A percentile compares a stretch with the other conserved stretches of the same genome.
Conservation (phyloP, 192 early-diverging fungal species). For the Coemansia sp. region DNA sequence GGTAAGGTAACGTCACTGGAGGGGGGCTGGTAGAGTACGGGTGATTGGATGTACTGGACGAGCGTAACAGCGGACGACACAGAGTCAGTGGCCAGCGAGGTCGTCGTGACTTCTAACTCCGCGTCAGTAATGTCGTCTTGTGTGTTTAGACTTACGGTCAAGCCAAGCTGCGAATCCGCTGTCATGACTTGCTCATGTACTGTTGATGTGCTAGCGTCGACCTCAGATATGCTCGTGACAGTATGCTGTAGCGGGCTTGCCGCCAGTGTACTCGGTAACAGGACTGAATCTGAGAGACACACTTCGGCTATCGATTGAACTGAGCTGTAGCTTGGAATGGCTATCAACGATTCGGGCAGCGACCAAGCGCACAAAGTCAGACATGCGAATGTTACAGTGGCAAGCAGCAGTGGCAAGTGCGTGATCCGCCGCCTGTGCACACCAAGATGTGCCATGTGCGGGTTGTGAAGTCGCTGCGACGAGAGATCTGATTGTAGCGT, state of each 20-base stretch:
- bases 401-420: not conserved
- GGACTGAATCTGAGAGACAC: no score
- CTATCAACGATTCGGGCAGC: not conserved
- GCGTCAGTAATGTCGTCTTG: slow-evolving; percentile 24
- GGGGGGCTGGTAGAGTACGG: not conserved
- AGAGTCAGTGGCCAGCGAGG: not conserved
- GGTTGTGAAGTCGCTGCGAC: not conserved
- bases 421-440: not conserved
- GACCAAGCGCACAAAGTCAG: slow-evolving; percentile 5
- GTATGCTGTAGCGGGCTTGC: not conserved
- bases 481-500: not conserved
- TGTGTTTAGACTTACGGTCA: not conserved
- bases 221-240: not conserved
- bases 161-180: slow-evolving; percentile 21
- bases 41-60: not conserved
- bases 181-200: slow-evolving; percentile 36
- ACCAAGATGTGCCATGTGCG: not conserved
- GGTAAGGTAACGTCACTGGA: not conserved
- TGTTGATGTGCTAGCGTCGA: not conserved
- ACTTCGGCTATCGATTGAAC: not conserved
- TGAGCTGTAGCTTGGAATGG: not conserved
- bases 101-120: slow-evolving; percentile 6
- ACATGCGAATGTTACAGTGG: not conserved
- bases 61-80: not conserved
- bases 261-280: not conserved